Evolutionary conservation across 2,329 filamentous ascomycete genomes (phyloP), one percentile per base, ranked within the genome.

Genomic region (Bipolaris oryzae): DNA sequence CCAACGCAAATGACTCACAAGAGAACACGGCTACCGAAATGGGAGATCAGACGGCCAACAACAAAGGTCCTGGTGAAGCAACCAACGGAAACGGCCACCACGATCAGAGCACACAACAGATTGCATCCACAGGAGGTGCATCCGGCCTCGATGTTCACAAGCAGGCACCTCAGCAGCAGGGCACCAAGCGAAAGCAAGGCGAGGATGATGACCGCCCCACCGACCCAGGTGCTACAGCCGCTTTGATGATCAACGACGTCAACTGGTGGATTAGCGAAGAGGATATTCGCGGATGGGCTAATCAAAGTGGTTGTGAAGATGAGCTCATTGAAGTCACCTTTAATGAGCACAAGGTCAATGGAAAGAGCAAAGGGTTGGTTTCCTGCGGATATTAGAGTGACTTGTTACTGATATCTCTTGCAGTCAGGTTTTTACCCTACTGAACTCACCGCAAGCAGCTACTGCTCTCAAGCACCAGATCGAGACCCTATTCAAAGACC

Each of bases 331-430:
- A 98, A 59, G 87, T 99, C 49, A 96, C 93, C 0, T 99, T 98
- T 76, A 97, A 92, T 70, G 95, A 99, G 76, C 95, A 98, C 78
- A 99, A 99, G 75, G 93, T 98, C 45, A 99, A 99, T 67, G 95
- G 95, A 67, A 99, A 99, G 80, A 96, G 92, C 78, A 97, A 98
- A 81, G 94, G 95, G 93, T 96, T 83, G 62, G 87, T 77, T 15
- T 18, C 18, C 31, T 31, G 47, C 7, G 6, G 37, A 3, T 1
- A 5, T 28, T 18, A 3, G 20, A 37, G 7, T 3, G 3, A 11
- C 21, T 39, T 33, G 21, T 38, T 37, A 43, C 63, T 71, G 33
- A 71, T 53, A 48, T 11, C 16, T 39, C 13, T 23, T 51, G 50
- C 61, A 87, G 85, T 38, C 87, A 89, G 81, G 92, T 89, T 5